Evolutionary conservation across 1,139 yeast species (phyloP).

Genomic region (Zygoascus meyerae): DNA sequence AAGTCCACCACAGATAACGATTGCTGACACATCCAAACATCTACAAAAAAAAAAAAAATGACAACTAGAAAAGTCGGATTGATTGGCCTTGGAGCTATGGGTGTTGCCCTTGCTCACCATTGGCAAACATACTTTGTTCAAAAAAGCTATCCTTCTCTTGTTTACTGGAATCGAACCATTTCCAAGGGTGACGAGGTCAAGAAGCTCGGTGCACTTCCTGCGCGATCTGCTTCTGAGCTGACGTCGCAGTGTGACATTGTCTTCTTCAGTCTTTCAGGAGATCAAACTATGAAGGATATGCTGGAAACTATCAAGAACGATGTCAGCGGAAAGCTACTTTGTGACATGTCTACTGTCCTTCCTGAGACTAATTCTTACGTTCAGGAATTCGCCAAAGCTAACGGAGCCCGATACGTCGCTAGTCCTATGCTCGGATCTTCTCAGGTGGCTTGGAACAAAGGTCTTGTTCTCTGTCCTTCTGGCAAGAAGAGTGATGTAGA

Average conservation of each 20-base stretch:
- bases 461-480: conserved; percentile 26
- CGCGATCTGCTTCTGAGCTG: conserved; percentile 16
- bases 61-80: conserved; percentile 8
- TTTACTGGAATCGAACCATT: conserved; percentile 21
- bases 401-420: conserved; percentile 25
- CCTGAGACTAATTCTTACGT: conserved; percentile 26
- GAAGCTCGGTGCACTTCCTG: conserved; percentile 20
- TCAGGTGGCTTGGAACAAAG: conserved; percentile 27
- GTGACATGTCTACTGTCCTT: conserved; percentile 28
- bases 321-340: conserved; percentile 23
- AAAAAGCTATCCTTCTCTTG: conserved; percentile 15
- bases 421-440: conserved; percentile 32
- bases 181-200: conserved; percentile 18
- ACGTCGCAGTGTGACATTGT: conserved; percentile 16
- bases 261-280: conserved; percentile 21
- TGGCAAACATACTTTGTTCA: conserved; percentile 17
- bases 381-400: conserved; percentile 13
- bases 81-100: conserved; percentile 26
- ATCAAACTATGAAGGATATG: conserved; percentile 15
- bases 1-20: background rate
- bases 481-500: conserved; percentile 24
- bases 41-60: conserved; percentile 1
- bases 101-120: conserved; percentile 20
- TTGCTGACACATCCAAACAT: background rate
- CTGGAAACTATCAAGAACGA: conserved; percentile 9